Conservation (phyloP, 352 stramenopile genomes). For the Globisporangium heterothallicum region DNA sequence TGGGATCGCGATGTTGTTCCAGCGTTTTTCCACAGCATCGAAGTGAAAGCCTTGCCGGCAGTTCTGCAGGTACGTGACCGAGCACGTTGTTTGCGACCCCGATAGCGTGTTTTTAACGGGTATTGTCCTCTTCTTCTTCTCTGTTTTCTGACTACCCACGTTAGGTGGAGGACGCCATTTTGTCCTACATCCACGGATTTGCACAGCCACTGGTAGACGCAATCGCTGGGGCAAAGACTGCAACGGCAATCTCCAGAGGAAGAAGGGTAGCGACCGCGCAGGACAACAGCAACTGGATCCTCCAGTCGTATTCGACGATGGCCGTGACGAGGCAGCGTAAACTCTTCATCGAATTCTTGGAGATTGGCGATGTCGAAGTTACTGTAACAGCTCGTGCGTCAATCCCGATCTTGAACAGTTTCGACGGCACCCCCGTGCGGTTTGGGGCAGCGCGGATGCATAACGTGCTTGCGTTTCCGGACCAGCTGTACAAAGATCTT, state of each 20-base stretch:
- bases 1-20: conserved; percentile 33
- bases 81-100: no score
- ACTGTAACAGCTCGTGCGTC: conserved; percentile 75
- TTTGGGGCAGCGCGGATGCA: conserved; percentile 50
- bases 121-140: background rate
- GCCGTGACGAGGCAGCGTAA: conserved; percentile 38
- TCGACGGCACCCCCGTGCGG: conserved; percentile 68
- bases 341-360: conserved; percentile 57
- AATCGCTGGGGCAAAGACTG: conserved; percentile 8
- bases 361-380: conserved; percentile 50
- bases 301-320: conserved; percentile 13
- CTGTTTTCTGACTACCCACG: background rate
- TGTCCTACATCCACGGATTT: conserved; percentile 41
- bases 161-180: conserved; percentile 55
- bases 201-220: conserved; percentile 36
- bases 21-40: conserved; percentile 66
- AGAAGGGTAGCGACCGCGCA: no score
- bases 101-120: no score
- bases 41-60: conserved; percentile 47
- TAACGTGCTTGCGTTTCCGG: conserved; percentile 67
- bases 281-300: conserved; percentile 2
- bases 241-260: no score
- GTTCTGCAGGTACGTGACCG: conserved; percentile 64
- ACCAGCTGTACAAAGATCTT: conserved; percentile 79
- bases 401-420: conserved; percentile 74